A percentile compares a stretch with the other conserved stretches of the same genome.
These are phyloP conservation scores for Fusarium pininemorale DNA, from an alignment of 2,329 filamentous ascomycete genomes.

Conservation along the genomic window DNA sequence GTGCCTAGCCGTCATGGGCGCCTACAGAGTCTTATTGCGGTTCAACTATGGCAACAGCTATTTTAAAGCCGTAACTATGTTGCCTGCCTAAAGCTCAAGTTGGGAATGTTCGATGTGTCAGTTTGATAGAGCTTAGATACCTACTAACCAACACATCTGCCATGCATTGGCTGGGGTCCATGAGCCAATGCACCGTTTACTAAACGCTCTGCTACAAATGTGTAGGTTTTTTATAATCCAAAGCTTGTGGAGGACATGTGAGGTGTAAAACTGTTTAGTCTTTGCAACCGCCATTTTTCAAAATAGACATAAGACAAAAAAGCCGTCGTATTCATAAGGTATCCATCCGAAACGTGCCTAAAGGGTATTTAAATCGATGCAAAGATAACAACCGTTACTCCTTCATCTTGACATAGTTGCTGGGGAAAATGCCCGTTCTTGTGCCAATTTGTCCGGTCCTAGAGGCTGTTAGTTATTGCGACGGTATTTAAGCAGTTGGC, in stretches of 20 bases:
- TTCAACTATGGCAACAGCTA: neutral
- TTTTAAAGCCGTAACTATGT: neutral
- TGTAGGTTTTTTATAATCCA: neutral
- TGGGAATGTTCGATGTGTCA: neutral
- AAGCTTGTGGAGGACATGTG: neutral
- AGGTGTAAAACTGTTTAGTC: neutral
- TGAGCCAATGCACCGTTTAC: neutral
- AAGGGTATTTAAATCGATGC: conserved; percentile 36
- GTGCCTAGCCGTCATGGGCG: neutral
- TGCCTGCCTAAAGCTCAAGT: neutral
- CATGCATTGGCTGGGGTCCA: neutral
- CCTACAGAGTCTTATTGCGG: neutral
- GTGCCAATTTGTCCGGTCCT: conserved; percentile 90
- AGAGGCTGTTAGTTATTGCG: conserved; percentile 1
- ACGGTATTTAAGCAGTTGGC: too few species aligned
- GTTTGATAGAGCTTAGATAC: neutral
- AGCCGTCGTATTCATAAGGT: conserved; percentile 1
- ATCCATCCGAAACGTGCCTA: conserved; percentile 25
- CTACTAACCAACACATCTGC: neutral
- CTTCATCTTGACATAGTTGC: conserved; percentile 77
- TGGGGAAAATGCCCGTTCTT: conserved; percentile 91
- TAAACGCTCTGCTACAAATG: neutral
- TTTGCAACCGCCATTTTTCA: neutral
- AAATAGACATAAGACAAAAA: conserved; percentile 9
- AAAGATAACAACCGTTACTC: conserved; percentile 48